phyloP scores from a whole-genome alignment of 2,329 filamentous ascomycete genomes.

The Epichloe uncinata region DNA sequence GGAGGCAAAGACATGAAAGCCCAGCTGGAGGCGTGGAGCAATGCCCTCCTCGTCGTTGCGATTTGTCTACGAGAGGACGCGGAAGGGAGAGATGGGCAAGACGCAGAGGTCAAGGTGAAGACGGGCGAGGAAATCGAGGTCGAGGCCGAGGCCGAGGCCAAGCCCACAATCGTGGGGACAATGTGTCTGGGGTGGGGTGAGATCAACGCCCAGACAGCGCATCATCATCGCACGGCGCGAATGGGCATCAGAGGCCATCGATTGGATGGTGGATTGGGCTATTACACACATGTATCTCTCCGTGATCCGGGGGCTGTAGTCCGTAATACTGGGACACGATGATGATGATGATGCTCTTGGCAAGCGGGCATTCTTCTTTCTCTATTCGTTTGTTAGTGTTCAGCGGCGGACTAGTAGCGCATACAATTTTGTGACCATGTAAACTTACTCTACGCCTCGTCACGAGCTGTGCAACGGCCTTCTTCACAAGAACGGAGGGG shows the following conservation, averaged over 20 bases:
- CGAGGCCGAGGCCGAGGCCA: background rate
- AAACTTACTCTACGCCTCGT: too few species aligned
- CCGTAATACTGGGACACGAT: too few species aligned
- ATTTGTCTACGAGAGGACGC: constrained; percentile 8
- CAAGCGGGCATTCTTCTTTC: too few species aligned
- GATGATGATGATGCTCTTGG: too few species aligned
- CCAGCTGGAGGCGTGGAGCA: constrained; percentile 4
- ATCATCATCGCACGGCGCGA: constrained; percentile 10
- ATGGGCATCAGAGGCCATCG: constrained; percentile 31
- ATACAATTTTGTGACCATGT: too few species aligned
- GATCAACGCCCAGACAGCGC: constrained; percentile 4
- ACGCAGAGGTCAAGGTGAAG: background rate
- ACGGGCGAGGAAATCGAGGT: background rate
- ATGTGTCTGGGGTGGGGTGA: constrained; percentile 11
- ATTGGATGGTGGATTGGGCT: constrained; percentile 28
- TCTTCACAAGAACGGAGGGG: background rate
- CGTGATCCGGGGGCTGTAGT: background rate
- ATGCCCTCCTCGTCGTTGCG: constrained; percentile 10
- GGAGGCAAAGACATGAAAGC: constrained; percentile 7
- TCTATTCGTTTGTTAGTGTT: too few species aligned
- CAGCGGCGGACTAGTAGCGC: too few species aligned
- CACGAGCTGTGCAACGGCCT: background rate
- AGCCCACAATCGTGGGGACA: constrained; percentile 9
- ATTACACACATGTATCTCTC: background rate
- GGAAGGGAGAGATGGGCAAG: background rate